phyloP scores from a whole-genome alignment of 2,329 filamentous ascomycete species.

The Albifimbria verrucaria region DNA sequence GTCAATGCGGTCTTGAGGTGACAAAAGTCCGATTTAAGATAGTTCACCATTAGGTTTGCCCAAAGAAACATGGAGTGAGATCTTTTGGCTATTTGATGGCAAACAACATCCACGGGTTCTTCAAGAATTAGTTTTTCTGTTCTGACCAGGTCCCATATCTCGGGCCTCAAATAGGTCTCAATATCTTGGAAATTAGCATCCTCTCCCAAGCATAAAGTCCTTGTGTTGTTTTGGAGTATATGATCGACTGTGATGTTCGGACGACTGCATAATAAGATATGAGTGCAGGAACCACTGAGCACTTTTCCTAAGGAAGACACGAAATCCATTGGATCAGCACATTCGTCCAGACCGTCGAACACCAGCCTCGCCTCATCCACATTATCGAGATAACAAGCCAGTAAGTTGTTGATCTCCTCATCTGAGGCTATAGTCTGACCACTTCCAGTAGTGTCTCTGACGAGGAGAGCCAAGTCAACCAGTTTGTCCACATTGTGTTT shows the following conservation, averaged over 20 bases:
- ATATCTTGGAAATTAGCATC: background rate
- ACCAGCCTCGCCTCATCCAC: background rate
- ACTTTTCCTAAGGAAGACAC: background rate
- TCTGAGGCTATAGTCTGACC: background rate
- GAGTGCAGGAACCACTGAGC: background rate
- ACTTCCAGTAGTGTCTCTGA: background rate
- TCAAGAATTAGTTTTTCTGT: background rate
- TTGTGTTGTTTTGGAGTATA: background rate
- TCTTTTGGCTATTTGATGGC: background rate
- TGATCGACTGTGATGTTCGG: background rate
- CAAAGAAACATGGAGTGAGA: background rate
- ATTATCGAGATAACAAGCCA: background rate
- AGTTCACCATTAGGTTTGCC: background rate
- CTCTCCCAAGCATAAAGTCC: background rate
- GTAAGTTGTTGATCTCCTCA: background rate
- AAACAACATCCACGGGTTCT: background rate
- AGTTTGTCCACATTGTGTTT: background rate
- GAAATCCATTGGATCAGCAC: background rate
- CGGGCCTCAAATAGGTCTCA: background rate
- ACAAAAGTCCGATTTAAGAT: background rate
- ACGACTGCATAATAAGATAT: background rate
- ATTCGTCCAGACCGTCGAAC: background rate
- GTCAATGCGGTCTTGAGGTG: background rate
- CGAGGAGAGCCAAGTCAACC: background rate
- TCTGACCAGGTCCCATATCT: background rate